These are phyloP conservation scores for Fusarium sambucinum DNA, from an alignment of 2,329 filamentous ascomycete species.

Conservation along the genomic window DNA sequence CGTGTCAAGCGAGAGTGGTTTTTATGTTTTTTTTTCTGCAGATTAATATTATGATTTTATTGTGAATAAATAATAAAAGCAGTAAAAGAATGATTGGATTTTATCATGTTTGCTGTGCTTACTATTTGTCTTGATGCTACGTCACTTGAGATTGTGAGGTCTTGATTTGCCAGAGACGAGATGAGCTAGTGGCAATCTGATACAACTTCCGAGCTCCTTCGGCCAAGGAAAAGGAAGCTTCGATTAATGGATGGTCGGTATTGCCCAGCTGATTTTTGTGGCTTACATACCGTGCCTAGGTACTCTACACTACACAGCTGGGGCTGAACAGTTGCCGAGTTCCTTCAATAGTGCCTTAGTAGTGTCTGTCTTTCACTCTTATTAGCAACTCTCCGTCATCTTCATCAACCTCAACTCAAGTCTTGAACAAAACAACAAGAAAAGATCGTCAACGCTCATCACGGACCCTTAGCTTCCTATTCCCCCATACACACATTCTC, in stretches of 20 bases:
- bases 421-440: conserved; percentile 10
- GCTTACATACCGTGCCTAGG: conserved; percentile 2
- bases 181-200: conserved; percentile 31
- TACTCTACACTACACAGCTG: conserved; percentile 9
- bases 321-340: conserved; percentile 24
- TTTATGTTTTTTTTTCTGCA: too few species aligned
- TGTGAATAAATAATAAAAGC: neutral
- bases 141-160: conserved; percentile 2
- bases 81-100: neutral
- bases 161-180: conserved; percentile 10
- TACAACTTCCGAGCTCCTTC: conserved; percentile 28
- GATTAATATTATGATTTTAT: neutral
- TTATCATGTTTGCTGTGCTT: neutral
- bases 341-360: neutral
- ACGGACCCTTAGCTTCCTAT: conserved; percentile 5
- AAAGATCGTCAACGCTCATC: conserved; percentile 10
- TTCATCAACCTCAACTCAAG: conserved; percentile 11
- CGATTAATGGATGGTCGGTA: conserved; percentile 9
- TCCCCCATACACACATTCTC: conserved; percentile 11
- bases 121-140: neutral
- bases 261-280: conserved; percentile 14
- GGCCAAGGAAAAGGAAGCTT: conserved; percentile 33
- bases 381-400: conserved; percentile 19
- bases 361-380: neutral
- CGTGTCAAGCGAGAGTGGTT: conserved; percentile 11